A percentile compares a stretch with the other conserved stretches of the same genome.
These are phyloP conservation scores for Nemania abortiva DNA, from an alignment of 2,329 filamentous ascomycete species.

Conservation along the genomic window DNA sequence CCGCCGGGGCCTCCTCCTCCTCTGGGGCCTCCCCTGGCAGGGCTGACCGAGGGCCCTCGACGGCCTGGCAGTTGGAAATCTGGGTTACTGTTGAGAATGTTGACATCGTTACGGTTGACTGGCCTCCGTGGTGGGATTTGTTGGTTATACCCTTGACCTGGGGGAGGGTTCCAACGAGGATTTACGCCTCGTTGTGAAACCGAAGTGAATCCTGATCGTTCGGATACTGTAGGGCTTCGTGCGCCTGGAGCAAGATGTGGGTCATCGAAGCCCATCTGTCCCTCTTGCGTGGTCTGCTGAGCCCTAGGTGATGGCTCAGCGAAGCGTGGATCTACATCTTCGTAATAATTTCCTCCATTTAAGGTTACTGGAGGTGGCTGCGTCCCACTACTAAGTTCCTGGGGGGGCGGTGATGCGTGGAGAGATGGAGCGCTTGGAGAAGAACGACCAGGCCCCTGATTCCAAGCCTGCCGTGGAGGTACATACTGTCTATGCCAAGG, in stretches of 20 bases:
- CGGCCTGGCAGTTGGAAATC: conserved; percentile 80
- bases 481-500: conserved; percentile 65
- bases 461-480: conserved; percentile 69
- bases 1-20: conserved; percentile 50
- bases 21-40: conserved; percentile 43
- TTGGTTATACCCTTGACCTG: conserved; percentile 59
- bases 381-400: conserved; percentile 54
- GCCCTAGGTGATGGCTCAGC: conserved; percentile 59
- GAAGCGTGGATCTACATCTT: conserved; percentile 93
- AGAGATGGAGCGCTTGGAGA: conserved; percentile 63
- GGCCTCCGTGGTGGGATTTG: conserved; percentile 59
- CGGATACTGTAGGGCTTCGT: conserved; percentile 80
- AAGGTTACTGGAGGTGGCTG: conserved; percentile 51
- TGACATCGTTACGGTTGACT: conserved; percentile 72
- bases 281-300: conserved; percentile 47
- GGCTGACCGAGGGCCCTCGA: conserved; percentile 47
- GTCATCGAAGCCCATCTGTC: conserved; percentile 70
- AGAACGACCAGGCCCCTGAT: conserved; percentile 58
- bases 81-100: conserved; percentile 82
- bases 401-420: conserved; percentile 51
- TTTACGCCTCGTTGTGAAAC: conserved; percentile 91
- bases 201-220: conserved; percentile 88
- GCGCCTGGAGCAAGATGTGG: conserved; percentile 66
- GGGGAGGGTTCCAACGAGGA: conserved; percentile 80
- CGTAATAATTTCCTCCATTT: conserved; percentile 75